Percentiles rank a stretch among this genome's conserved stretches.
phyloP scores from a whole-genome alignment of 495 filamentous ascomycete species.

The Daldinia loculata region DNA sequence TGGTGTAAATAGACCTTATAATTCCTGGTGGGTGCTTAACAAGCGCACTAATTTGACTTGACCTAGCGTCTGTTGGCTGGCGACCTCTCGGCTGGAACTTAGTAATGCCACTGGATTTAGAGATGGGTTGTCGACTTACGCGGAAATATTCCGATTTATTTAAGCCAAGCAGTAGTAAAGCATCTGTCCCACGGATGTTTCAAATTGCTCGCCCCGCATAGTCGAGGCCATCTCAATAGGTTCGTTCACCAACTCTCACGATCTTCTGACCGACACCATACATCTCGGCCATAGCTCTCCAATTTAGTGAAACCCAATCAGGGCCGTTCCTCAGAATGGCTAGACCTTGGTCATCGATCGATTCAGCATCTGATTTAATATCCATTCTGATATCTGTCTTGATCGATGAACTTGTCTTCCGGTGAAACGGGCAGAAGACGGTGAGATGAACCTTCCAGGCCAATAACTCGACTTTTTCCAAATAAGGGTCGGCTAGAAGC shows the following conservation, averaged over 20 bases:
- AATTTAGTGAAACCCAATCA: slow-evolving; percentile 42
- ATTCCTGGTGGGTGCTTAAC: not conserved
- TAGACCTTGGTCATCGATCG: slow-evolving; percentile 29
- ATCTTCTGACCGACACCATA: slow-evolving; percentile 31
- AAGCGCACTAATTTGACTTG: not conserved
- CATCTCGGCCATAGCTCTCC: slow-evolving; percentile 35
- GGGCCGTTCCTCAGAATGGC: slow-evolving; percentile 34
- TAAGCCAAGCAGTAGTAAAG: slow-evolving; percentile 1
- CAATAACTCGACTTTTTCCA: slow-evolving; percentile 40
- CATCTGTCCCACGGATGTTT: not conserved
- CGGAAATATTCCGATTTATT: not conserved
- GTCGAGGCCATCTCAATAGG: slow-evolving; percentile 17
- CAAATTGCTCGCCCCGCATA: not conserved
- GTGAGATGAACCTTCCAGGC: slow-evolving; percentile 37
- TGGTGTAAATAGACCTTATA: not conserved
- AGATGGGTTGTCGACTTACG: not conserved
- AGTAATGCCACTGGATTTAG: not conserved
- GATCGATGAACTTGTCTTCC: slow-evolving; percentile 1
- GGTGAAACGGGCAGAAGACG: slow-evolving; percentile 47
- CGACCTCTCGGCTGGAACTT: not conserved
- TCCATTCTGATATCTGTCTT: slow-evolving; percentile 11
- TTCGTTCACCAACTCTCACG: slow-evolving; percentile 34
- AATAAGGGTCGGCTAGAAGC: slow-evolving; percentile 45
- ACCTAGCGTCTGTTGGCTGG: not conserved
- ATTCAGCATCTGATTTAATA: slow-evolving; percentile 26